Percentiles rank a stretch among this genome's conserved stretches.
Evolutionary conservation across 116 monocot genomes (phyloP).

Genomic region (Dioscorea cayenensis): DNA sequence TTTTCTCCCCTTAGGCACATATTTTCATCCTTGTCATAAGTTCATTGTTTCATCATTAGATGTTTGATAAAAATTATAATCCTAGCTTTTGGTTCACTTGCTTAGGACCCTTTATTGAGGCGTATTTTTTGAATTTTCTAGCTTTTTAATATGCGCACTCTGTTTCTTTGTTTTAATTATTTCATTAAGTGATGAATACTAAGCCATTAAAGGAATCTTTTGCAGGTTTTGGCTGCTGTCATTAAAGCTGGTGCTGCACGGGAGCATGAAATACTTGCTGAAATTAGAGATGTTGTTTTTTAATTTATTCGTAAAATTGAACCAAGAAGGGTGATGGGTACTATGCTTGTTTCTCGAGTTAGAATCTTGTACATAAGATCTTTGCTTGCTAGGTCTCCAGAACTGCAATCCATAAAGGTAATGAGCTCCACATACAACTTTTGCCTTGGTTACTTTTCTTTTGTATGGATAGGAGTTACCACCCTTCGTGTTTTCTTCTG

Average conservation of each 20-base stretch:
- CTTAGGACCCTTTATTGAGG: too few species aligned
- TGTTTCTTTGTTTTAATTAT: too few species aligned
- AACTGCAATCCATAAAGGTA: constrained; percentile 95
- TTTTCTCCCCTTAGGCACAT: not conserved
- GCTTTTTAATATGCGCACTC: too few species aligned
- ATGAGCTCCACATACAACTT: not conserved
- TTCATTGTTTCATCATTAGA: not conserved
- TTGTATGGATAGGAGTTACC: not conserved
- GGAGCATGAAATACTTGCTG: constrained; percentile 98
- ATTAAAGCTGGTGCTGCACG: constrained; percentile 98
- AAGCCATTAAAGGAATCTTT: not conserved
- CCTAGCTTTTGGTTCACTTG: too few species aligned
- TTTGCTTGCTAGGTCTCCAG: constrained; percentile 88
- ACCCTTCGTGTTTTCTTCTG: not conserved
- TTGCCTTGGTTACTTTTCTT: not conserved
- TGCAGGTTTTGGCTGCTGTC: constrained; percentile 98
- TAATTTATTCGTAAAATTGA: constrained; percentile 91
- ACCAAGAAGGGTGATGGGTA: constrained; percentile 88
- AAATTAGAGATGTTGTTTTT: constrained; percentile 98
- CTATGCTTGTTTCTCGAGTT: constrained; percentile 97
- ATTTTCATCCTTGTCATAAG: not conserved
- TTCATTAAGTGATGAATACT: not conserved
- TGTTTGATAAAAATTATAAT: not conserved
- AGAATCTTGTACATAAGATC: constrained; percentile 98
- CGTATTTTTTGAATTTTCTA: too few species aligned